Conservation (phyloP, 257 asterid genomes). For the Eucommia ulmoides region DNA sequence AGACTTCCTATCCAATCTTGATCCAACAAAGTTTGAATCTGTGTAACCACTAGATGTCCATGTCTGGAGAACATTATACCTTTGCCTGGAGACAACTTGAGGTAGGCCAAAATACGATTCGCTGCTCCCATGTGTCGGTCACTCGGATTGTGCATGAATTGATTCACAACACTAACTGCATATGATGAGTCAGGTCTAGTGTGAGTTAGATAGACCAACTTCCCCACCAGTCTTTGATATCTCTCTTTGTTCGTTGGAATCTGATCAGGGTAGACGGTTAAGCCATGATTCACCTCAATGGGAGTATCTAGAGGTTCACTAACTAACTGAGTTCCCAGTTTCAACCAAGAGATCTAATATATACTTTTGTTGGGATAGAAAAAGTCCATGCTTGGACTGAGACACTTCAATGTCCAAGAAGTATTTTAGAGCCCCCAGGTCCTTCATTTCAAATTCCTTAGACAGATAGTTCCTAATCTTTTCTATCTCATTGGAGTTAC, state of each 20-base stretch:
- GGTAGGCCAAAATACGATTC: neutral
- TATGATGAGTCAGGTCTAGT: neutral
- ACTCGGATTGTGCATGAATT: neutral
- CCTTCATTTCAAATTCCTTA: conserved; percentile 1
- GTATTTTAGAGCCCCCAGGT: neutral
- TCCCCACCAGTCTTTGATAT: neutral
- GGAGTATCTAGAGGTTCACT: neutral
- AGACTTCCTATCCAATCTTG: neutral
- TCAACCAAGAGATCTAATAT: neutral
- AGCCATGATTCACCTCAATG: conserved; percentile 1
- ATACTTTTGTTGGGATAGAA: neutral
- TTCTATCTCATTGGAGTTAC: neutral
- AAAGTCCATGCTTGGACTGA: conserved; percentile 1
- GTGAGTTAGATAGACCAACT: conserved; percentile 1
- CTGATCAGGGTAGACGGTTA: neutral
- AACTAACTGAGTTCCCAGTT: neutral
- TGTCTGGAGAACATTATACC: neutral
- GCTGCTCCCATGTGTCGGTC: neutral
- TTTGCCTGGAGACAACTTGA: neutral
- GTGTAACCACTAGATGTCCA: neutral
- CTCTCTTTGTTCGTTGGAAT: neutral
- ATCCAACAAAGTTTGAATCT: neutral
- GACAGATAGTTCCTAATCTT: neutral
- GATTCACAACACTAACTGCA: conserved; percentile 1
- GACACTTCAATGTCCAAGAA: neutral